Evolutionary conservation across 768 basidiomycete genomes (phyloP).

Genomic region (Amanita pallidorosea): DNA sequence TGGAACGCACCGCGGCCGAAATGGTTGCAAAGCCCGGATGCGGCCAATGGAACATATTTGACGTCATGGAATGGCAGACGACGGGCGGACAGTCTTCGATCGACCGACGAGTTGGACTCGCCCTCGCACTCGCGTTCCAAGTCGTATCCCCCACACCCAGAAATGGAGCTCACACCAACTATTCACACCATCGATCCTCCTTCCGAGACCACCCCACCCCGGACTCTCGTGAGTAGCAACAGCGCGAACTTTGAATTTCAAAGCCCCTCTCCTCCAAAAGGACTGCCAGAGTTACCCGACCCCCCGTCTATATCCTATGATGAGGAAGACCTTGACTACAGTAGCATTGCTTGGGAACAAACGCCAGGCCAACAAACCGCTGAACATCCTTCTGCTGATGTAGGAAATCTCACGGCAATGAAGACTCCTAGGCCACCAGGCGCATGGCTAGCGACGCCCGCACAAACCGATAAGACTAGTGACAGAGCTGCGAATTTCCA

Average conservation of each 20-base stretch:
- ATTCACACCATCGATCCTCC: slow-evolving; percentile 10
- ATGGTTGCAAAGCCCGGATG: slow-evolving; percentile 24
- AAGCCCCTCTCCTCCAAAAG: slow-evolving; percentile 54
- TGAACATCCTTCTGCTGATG: background rate
- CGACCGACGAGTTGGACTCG: background rate
- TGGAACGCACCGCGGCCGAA: slow-evolving; percentile 60
- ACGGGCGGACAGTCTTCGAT: slow-evolving; percentile 1
- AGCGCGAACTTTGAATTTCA: slow-evolving; percentile 37
- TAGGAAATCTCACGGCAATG: slow-evolving; percentile 12
- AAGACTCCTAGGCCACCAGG: slow-evolving; percentile 25
- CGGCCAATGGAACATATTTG: background rate
- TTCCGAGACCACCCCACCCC: slow-evolving; percentile 7
- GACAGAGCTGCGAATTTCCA: background rate
- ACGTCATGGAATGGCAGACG: slow-evolving; percentile 5
- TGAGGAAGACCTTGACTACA: slow-evolving; percentile 16
- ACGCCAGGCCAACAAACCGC: background rate
- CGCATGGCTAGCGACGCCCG: slow-evolving; percentile 24
- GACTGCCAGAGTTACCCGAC: slow-evolving; percentile 55
- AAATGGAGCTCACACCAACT: slow-evolving; percentile 13
- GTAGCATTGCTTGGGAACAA: background rate
- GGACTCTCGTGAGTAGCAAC: slow-evolving; percentile 19
- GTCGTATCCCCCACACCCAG: background rate
- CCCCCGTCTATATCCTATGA: slow-evolving; percentile 53
- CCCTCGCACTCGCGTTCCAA: background rate
- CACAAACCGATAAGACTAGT: slow-evolving; percentile 10